Percentiles rank a stretch among this genome's conserved stretches.
Evolutionary conservation across 2,329 filamentous ascomycete species (phyloP).

Genomic region (Phaeosphaeria sp.): DNA sequence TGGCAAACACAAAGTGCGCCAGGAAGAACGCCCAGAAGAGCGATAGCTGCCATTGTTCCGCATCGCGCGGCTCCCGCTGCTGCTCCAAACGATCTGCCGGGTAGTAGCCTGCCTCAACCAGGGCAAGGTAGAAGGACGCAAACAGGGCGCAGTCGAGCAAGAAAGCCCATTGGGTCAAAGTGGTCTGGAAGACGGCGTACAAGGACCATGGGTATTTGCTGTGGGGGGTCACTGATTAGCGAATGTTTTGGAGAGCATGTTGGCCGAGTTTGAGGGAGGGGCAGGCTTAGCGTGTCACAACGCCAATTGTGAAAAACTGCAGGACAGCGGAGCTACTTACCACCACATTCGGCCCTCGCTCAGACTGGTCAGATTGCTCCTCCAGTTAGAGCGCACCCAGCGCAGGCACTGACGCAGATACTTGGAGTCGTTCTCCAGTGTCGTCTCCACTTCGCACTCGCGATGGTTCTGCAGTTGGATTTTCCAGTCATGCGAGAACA

Average conservation of each 20-base stretch:
- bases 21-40: constrained; percentile 43
- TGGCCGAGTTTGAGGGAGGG: constrained; percentile 28
- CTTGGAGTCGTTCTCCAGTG: constrained; percentile 84
- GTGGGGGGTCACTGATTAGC: constrained; percentile 33
- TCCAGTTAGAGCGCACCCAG: constrained; percentile 97
- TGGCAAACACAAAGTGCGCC: constrained; percentile 72
- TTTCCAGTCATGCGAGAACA: constrained; percentile 90
- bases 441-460: constrained; percentile 85
- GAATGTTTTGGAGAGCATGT: constrained; percentile 19
- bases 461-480: constrained; percentile 94
- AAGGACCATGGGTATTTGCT: constrained; percentile 93
- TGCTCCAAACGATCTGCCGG: constrained; percentile 17
- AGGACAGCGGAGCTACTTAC: constrained; percentile 64
- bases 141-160: constrained; percentile 68
- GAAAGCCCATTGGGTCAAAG: constrained; percentile 87
- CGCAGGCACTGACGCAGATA: constrained; percentile 93
- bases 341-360: constrained; percentile 83
- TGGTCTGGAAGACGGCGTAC: constrained; percentile 91
- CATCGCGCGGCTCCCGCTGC: constrained; percentile 19
- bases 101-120: constrained; percentile 43
- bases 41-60: constrained; percentile 27
- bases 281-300: constrained; percentile 38
- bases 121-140: constrained; percentile 38
- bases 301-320: constrained; percentile 24
- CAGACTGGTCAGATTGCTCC: constrained; percentile 92